Conservation (phyloP, 78 protist genomes). For the Dictyostelium capitatum region DNA sequence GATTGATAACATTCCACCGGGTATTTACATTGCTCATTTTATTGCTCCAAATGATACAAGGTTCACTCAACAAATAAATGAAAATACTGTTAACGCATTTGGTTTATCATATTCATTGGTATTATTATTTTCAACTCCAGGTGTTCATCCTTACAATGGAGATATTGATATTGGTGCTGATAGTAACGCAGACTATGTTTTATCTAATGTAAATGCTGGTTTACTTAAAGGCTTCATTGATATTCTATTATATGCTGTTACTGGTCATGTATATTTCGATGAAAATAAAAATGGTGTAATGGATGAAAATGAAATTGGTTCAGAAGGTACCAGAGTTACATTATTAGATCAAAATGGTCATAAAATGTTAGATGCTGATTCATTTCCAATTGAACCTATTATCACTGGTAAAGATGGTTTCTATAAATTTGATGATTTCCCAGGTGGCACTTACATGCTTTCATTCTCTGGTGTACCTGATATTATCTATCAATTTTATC, state of each 20-base stretch:
- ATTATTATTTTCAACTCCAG: neutral
- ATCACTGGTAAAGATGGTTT: slow-evolving; percentile 15
- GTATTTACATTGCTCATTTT: slow-evolving; percentile 33
- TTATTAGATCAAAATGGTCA: slow-evolving; percentile 6
- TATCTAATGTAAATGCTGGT: slow-evolving; percentile 40
- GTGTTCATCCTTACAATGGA: neutral
- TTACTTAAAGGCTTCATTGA: neutral
- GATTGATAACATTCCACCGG: slow-evolving; percentile 26
- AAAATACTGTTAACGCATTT: neutral
- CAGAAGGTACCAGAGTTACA: neutral
- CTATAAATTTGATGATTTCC: slow-evolving; percentile 35
- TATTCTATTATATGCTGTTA: neutral
- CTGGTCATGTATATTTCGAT: slow-evolving; percentile 43
- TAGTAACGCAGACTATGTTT: slow-evolving; percentile 23
- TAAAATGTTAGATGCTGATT: neutral
- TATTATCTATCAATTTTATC: neutral
- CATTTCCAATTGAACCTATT: neutral
- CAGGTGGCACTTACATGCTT: neutral
- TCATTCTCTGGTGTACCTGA: slow-evolving; percentile 14
- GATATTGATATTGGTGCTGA: slow-evolving; percentile 12
- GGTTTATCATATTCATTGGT: neutral
- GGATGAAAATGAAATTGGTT: slow-evolving; percentile 8
- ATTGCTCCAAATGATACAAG: neutral
- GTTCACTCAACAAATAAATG: neutral
- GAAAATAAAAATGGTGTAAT: slow-evolving; percentile 18